A percentile compares a stretch with the other conserved stretches of the same genome.
Conservation (phyloP, 129 eudicot genomes). For the Chrysanthemum seticuspe region DNA sequence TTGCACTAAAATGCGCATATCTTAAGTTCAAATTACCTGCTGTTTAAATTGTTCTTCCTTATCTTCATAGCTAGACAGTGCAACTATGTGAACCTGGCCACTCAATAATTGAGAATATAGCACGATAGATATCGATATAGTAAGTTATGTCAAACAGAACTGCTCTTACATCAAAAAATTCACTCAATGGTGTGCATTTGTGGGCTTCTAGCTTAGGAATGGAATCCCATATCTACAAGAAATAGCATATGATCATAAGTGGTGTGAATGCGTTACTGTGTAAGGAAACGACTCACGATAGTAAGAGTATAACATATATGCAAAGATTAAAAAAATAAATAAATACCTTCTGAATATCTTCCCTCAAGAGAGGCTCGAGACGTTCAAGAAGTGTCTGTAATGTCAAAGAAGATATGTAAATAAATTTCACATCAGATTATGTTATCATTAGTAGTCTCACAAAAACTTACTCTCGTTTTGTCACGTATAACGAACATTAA, state of each 20-base stretch:
- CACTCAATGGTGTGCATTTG: conserved; percentile 69
- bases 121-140: no score
- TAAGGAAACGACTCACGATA: no score
- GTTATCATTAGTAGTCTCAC: background rate
- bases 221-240: conserved; percentile 70
- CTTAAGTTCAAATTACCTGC: conserved; percentile 45
- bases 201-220: conserved; percentile 87
- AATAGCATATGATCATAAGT: background rate
- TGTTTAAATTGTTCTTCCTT: conserved; percentile 73
- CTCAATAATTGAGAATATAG: background rate
- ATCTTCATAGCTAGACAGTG: conserved; percentile 68
- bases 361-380: background rate
- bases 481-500: background rate
- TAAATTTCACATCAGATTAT: background rate
- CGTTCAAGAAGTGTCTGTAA: conserved; percentile 8
- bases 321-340: no score
- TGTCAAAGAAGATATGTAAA: background rate
- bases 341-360: background rate
- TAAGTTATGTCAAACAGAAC: no score
- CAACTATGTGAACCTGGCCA: conserved; percentile 69
- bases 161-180: conserved; percentile 76
- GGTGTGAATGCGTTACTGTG: no score
- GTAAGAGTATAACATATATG: no score
- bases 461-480: no score
- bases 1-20: background rate